phyloP scores from a whole-genome alignment of 257 asterid species.

The Datura wrightii region DNA sequence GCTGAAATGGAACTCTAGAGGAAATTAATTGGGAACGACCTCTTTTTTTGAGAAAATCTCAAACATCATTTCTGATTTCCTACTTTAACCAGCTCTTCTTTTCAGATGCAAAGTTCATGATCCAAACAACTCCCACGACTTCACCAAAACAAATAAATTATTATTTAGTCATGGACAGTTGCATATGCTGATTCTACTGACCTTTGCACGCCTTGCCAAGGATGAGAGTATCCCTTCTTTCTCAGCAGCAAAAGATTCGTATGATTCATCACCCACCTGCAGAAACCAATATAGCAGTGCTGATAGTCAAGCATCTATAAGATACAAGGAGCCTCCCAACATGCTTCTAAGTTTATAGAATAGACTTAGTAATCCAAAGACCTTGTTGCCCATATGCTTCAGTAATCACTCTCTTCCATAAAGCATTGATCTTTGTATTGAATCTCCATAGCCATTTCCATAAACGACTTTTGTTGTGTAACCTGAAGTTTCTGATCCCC shows the following conservation, averaged over 20 bases:
- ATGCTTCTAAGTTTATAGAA: neutral
- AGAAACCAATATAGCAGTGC: neutral
- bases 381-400: no score
- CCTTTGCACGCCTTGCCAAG: slow-evolving; percentile 92
- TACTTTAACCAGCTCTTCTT: neutral
- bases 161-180: neutral
- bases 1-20: neutral
- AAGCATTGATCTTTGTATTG: no score
- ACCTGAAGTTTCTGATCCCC: no score
- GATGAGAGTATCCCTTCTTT: slow-evolving; percentile 86
- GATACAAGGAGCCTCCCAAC: neutral
- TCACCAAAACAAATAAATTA: neutral
- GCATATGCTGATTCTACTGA: slow-evolving; percentile 38
- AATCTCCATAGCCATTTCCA: no score
- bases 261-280: slow-evolving; percentile 96
- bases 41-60: neutral
- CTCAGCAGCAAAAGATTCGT: slow-evolving; percentile 79
- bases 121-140: neutral
- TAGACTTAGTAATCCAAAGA: no score
- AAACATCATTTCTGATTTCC: neutral
- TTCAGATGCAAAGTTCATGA: neutral
- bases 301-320: neutral
- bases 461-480: no score
- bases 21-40: neutral
- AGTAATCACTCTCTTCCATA: no score